A percentile compares a stretch with the other conserved stretches of the same genome.
Evolutionary conservation across 1,284 basidiomycete genomes (phyloP).

Genomic region (Austroboletus rostrupii): DNA sequence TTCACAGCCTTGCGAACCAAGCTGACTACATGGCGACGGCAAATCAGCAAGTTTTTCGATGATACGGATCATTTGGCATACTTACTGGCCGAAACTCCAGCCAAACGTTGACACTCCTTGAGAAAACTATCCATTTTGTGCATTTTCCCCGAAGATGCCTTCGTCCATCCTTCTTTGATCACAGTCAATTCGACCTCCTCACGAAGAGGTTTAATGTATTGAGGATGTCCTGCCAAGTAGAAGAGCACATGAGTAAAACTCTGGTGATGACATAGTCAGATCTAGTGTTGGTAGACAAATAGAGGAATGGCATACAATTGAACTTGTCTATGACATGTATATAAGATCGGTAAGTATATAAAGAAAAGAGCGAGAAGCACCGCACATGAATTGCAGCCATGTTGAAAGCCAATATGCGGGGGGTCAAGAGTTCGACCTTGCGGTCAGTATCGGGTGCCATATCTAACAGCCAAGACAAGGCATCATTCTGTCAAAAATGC

Average conservation of each 20-base stretch:
- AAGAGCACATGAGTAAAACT: slow-evolving; percentile 36
- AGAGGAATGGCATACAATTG: neutral
- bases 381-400: slow-evolving; percentile 37
- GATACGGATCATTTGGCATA: too few relatives aligned
- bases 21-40: neutral
- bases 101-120: slow-evolving; percentile 26
- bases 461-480: slow-evolving; percentile 44
- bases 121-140: slow-evolving; percentile 44
- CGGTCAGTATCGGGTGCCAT: slow-evolving; percentile 29
- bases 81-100: neutral
- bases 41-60: neutral
- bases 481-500: neutral
- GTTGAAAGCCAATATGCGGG: slow-evolving; percentile 33
- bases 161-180: slow-evolving; percentile 40
- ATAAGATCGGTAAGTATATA: too few relatives aligned
- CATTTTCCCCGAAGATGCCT: slow-evolving; percentile 37
- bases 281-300: too few relatives aligned
- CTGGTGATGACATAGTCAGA: neutral
- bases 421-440: slow-evolving; percentile 26
- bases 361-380: neutral
- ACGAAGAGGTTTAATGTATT: slow-evolving; percentile 36
- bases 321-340: neutral
- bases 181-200: slow-evolving; percentile 37
- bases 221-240: slow-evolving; percentile 34
- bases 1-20: neutral